Evolutionary conservation across 2,329 filamentous ascomycete species (phyloP), one percentile per base, ranked within the genome.

Genomic region (Colletotrichum echinochloae): DNA sequence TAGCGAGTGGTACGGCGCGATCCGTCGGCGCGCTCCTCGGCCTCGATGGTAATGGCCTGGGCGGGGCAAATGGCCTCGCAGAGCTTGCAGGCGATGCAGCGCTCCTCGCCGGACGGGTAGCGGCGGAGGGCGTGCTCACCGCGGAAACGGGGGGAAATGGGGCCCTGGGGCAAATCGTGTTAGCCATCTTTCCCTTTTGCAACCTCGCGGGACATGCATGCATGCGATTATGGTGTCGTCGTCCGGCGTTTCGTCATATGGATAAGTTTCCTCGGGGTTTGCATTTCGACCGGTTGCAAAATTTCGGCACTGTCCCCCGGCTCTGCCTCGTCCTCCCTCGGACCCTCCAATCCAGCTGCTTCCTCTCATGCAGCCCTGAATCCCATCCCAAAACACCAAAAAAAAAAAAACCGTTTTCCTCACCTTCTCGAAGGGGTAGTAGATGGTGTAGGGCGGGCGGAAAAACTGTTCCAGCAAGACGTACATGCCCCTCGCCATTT

Each of bases 31-130:
- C 96, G 94, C 87, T 99, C 96, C 83, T 99, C 96, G 67, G 96
- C 96, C 86, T 99, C 96, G 78, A 99, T 99, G 63, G 96, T 99
- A 83, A 99, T 99, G 79, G 96, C 96, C 84, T 97, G 94, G 67
- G 96, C 96, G 51, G 96, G 96, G 89, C 96, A 99, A 80, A 98
- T 92, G 77, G 96, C 96, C 86, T 99, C 96, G 85, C 96, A 99
- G 70, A 99, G 91, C 88, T 99, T 99, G 93, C 96, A 99, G 76
- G 96, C 96, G 83, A 99, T 99, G 87, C 96, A 99, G 77, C 96
- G 93, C 87, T 99, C 96, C 85, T 99, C 96, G 75, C 96, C 96
- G 3, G 95, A 97, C 37, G 96, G 96, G 83, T 99, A 99, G 79
- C 96, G 91, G 82, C 96, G 91, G 74, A 99, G 89, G 75, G 96